Percentiles rank a stretch among this genome's conserved stretches.
phyloP scores from a whole-genome alignment of 257 asterid species.

The Anisodus tanguticus region DNA sequence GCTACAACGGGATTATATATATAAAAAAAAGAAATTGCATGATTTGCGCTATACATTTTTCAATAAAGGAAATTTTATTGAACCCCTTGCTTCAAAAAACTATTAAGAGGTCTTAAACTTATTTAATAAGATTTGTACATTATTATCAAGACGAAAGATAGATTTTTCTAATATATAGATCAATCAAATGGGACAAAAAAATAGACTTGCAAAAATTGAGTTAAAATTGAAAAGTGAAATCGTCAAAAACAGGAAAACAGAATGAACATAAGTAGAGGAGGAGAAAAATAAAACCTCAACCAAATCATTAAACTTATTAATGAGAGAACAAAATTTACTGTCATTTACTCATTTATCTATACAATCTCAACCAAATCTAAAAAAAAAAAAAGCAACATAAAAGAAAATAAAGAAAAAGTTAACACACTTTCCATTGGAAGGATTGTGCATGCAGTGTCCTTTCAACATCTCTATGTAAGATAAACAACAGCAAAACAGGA shows the following conservation, averaged over 20 bases:
- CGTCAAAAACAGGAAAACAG: not conserved
- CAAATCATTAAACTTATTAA: too few relatives aligned
- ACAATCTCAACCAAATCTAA: not conserved
- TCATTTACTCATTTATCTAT: too few relatives aligned
- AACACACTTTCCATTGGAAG: slow-evolving; percentile 41
- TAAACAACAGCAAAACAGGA: slow-evolving; percentile 37
- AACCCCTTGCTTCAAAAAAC: not conserved
- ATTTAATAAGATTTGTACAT: not conserved
- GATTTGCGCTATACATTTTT: not conserved
- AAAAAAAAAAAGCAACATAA: not conserved
- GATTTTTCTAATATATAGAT: not conserved
- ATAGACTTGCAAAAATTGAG: not conserved
- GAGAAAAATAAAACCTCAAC: too few relatives aligned
- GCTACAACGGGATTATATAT: too few relatives aligned
- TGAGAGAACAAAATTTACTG: not conserved
- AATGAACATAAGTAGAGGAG: too few relatives aligned
- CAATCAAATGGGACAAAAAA: not conserved
- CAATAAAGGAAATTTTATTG: not conserved
- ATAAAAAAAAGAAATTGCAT: too few relatives aligned
- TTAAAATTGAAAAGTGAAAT: not conserved
- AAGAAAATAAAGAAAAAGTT: not conserved
- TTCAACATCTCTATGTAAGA: slow-evolving; percentile 60
- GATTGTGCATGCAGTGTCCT: slow-evolving; percentile 59
- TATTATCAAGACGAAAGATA: not conserved
- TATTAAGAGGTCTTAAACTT: not conserved